phyloP scores from a whole-genome alignment of 2,329 filamentous ascomycete species.

The Beauveria bassiana region DNA sequence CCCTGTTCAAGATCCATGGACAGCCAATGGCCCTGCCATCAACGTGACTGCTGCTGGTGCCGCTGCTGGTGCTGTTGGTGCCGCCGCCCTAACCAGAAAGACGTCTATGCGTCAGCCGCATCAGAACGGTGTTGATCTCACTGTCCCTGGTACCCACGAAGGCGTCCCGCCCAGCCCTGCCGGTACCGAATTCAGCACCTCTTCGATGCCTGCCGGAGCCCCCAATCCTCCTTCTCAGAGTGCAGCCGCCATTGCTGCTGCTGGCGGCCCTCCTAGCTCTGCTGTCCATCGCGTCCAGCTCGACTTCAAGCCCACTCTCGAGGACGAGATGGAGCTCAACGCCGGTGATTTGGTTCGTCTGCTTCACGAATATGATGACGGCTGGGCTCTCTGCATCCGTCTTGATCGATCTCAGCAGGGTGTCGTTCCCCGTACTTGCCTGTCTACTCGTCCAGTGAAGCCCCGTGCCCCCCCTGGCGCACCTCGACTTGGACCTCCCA shows the following conservation, averaged over 20 bases:
- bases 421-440: slow-evolving; percentile 86
- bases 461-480: slow-evolving; percentile 54
- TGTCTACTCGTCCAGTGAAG: slow-evolving; percentile 87
- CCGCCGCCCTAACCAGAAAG: slow-evolving; percentile 40
- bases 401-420: slow-evolving; percentile 88
- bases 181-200: slow-evolving; percentile 55
- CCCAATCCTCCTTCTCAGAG: slow-evolving; percentile 34
- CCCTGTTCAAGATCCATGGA: slow-evolving; percentile 29
- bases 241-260: slow-evolving; percentile 54
- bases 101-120: slow-evolving; percentile 49
- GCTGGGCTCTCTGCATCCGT: slow-evolving; percentile 90
- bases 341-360: slow-evolving; percentile 80
- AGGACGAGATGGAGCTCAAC: slow-evolving; percentile 78
- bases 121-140: slow-evolving; percentile 44
- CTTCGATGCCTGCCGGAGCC: slow-evolving; percentile 40
- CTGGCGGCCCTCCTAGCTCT: slow-evolving; percentile 49
- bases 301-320: slow-evolving; percentile 87
- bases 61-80: slow-evolving; percentile 30
- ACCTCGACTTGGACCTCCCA: slow-evolving; percentile 43
- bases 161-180: slow-evolving; percentile 49
- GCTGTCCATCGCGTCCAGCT: slow-evolving; percentile 88
- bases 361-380: slow-evolving; percentile 94
- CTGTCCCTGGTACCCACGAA: slow-evolving; percentile 30
- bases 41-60: slow-evolving; percentile 30
- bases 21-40: slow-evolving; percentile 35